Evolutionary conservation across 1,139 yeast species (phyloP).

Genomic region (Kodamaea plutei): DNA sequence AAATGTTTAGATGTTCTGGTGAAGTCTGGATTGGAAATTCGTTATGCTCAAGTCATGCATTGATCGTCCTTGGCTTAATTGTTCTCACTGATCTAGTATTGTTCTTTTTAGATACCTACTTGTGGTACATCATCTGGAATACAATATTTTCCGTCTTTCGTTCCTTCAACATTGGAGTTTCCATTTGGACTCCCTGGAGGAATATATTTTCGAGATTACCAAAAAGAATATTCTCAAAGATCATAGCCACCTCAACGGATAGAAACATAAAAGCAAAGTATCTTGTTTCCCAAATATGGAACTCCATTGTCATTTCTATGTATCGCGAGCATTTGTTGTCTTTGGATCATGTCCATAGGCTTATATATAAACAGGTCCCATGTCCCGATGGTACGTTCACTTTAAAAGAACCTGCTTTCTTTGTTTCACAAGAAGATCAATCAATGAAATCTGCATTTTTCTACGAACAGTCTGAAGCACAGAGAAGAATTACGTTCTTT

Average conservation of each 20-base stretch:
- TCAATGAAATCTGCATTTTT: conserved; percentile 51
- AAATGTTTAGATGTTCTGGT: conserved; percentile 50
- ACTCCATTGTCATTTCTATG: conserved; percentile 70
- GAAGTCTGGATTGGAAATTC: conserved; percentile 55
- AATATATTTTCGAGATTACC: conserved; percentile 74
- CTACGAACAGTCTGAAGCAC: conserved; percentile 64
- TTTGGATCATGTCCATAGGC: conserved; percentile 59
- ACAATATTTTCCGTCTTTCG: conserved; percentile 66
- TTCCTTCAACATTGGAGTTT: conserved; percentile 71
- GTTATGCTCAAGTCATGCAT: conserved; percentile 60
- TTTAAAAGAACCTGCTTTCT: conserved; percentile 3
- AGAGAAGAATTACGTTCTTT: conserved; percentile 77
- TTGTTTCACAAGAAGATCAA: conserved; percentile 25
- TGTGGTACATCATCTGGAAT: conserved; percentile 85
- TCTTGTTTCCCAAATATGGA: conserved; percentile 75
- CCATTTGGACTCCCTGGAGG: conserved; percentile 85
- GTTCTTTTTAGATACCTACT: conserved; percentile 79
- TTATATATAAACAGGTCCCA: conserved; percentile 45
- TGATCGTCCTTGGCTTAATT: conserved; percentile 51
- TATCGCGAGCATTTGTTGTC: conserved; percentile 74
- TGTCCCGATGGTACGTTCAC: conserved; percentile 21
- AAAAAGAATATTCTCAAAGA: conserved; percentile 46
- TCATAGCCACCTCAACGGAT: conserved; percentile 32
- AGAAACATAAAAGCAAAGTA: conserved; percentile 28
- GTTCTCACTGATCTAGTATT: conserved; percentile 64